Base-by-base conservation (phyloP, 73 alveolate species). In the Diophrys appendiculata region DNA sequence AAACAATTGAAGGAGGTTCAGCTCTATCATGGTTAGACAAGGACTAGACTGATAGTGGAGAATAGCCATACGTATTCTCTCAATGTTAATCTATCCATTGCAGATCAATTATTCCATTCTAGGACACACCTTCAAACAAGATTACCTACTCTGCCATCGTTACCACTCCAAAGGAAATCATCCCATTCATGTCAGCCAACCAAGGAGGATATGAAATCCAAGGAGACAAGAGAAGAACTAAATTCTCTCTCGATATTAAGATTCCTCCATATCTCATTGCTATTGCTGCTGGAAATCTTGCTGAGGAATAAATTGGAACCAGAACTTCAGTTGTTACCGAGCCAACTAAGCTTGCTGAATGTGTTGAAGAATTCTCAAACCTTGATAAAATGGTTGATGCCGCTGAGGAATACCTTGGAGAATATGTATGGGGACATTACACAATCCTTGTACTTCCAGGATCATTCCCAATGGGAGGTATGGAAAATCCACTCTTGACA, bases 401-500 rank as follows among this genome's bases (percentile, higher is more conserved):
- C 34, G 96, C 93, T 1, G 98, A 96, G 87, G 65, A 84, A 81
- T 84, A 68, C 88, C 84, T 89, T 18, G 94, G 96, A 64, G 97
- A 96, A 33, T 98, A 98, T 79, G 93, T 72, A 29, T 98, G 99
- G 99, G 98, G 99, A 75, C 76, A 79, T 34, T 96, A 95, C 83
- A 91, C 94, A 29, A 88, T 98, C 24, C 94, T 97, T 5, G 94
- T 98, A n/a, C 73, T 96, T 28, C 99, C 99, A 27, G 96, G 98
- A 33, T 91, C 94, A 1, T 93, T 93, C 95, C 98, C 98, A 14
- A 82, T 78, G 31, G 98, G 98, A 25, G 98, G 96, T 14, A 98
- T 98, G 99, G 99, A 98, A 77, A 97, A 98, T 87, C 99, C 99
- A 18, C 92, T 92, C 35, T 88, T 97, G 69, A 96, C 99, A 0